Evolutionary conservation across 768 basidiomycete species (phyloP), one percentile per base, ranked within the genome.

Genomic region (Botryobasidium botryosum): DNA sequence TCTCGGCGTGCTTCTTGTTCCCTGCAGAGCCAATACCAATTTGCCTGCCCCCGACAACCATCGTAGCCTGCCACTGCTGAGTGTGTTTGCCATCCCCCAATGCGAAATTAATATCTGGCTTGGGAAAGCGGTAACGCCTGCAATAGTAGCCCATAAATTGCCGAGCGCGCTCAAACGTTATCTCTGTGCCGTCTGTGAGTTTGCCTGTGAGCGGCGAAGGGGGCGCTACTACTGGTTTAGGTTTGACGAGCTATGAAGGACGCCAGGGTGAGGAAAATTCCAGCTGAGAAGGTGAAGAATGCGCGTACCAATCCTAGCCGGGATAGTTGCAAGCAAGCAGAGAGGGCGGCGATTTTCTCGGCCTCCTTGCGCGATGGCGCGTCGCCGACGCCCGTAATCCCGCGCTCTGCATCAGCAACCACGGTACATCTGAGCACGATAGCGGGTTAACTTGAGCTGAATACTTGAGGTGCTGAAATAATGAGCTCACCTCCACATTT

Each of bases 111-210:
- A 92, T 61, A 40, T 82, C 79, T 2, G 86, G 85, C 50, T 71
- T 72, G 7, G 69, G 66, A 55, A 90, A 90, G 21, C 65, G 64
- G 57, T 75, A 94, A 28, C 75, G 68, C 36, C 75, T 71, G 57
- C 88, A 92, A 55, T 96, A 96, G 59, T 82, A 96, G 51, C 91
- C 90, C 79, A 94, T 90, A 65, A 96, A 96, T 48, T 71, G 74
- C 40, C 79, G 74, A 3, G 87, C 86, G 42, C 70, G 70, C 42
- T 85, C 82, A 41, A 77, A 77, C 5, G 63, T 64, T 50, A 90
- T 70, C 18, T 61, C 54, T 8, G 72, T 68, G 21, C 75, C 74
- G 54, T 87, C 79, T 2, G 76, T 72, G 8, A 90, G 55, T 5
- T 53, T 56, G n/a, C n/a, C n/a, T n/a, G n/a, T n/a, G n/a, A n/a